Conservation (phyloP, 2,329 filamentous ascomycete genomes). For the Botrytis galanthina region DNA sequence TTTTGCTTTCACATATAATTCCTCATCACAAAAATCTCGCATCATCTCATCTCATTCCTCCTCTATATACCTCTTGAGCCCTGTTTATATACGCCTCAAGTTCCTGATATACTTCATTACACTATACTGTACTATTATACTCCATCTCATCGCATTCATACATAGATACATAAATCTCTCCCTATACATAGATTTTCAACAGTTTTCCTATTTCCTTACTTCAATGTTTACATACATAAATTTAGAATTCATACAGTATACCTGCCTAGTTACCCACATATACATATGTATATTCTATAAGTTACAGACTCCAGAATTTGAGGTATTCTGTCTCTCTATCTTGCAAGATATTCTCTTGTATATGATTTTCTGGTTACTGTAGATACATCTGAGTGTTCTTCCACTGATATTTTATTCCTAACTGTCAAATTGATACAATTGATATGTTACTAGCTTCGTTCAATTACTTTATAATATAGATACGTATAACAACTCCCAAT, state of each 20-base stretch:
- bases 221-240: not conserved
- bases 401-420: not conserved
- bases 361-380: not conserved
- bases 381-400: no score
- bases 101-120: no score
- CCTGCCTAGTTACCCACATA: not conserved
- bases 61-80: not conserved
- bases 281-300: not conserved
- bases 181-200: no score
- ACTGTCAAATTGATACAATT: not conserved
- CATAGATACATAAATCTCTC: no score
- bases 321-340: not conserved
- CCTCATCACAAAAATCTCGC: not conserved
- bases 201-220: not conserved
- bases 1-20: no score
- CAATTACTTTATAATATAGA: not conserved
- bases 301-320: not conserved
- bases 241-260: not conserved
- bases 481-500: not conserved
- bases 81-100: no score
- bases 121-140: no score
- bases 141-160: no score
- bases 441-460: not conserved
- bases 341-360: not conserved
- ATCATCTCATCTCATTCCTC: not conserved